Conservation (phyloP, 1,284 basidiomycete species). For the Rhodotorula glutinis region DNA sequence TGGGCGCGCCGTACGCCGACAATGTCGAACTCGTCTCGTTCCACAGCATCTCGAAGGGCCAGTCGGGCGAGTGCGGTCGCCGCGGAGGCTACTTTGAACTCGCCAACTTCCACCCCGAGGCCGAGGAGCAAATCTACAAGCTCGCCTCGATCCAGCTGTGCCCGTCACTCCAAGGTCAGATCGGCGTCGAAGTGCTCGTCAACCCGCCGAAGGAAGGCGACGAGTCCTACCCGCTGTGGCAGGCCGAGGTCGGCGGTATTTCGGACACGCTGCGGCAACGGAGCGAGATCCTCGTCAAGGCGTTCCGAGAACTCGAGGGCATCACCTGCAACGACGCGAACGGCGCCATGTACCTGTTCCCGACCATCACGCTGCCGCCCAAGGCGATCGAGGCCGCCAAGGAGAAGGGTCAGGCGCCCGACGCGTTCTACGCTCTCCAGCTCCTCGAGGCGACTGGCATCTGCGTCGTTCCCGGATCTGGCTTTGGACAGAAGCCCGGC, state of each 20-base stretch:
- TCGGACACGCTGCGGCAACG: conserved; percentile 70
- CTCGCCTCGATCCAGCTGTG: conserved; percentile 86
- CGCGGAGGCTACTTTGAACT: conserved; percentile 92
- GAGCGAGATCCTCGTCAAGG: conserved; percentile 66
- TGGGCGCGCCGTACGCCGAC: conserved; percentile 56
- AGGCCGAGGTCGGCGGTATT: conserved; percentile 73
- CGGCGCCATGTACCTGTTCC: conserved; percentile 86
- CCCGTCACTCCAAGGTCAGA: conserved; percentile 81
- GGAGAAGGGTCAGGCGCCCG: conserved; percentile 69
- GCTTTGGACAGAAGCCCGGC: conserved; percentile 84
- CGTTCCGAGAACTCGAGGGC: conserved; percentile 72
- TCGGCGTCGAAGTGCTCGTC: conserved; percentile 87
- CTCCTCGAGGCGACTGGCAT: conserved; percentile 86
- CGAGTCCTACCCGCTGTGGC: conserved; percentile 71
- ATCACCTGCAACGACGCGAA: conserved; percentile 82
- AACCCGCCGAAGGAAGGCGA: conserved; percentile 73
- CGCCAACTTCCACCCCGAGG: conserved; percentile 69
- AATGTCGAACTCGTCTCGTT: conserved; percentile 78
- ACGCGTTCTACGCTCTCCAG: conserved; percentile 79
- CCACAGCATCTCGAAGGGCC: conserved; percentile 94
- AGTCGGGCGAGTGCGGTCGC: conserved; percentile 87
- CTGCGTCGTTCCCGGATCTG: conserved; percentile 76
- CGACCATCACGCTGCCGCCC: conserved; percentile 65
- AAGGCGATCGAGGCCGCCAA: conserved; percentile 71
- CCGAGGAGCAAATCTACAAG: conserved; percentile 86